phyloP scores from a whole-genome alignment of 208 protist species.

The Acanthamoeba lenticulata region DNA sequence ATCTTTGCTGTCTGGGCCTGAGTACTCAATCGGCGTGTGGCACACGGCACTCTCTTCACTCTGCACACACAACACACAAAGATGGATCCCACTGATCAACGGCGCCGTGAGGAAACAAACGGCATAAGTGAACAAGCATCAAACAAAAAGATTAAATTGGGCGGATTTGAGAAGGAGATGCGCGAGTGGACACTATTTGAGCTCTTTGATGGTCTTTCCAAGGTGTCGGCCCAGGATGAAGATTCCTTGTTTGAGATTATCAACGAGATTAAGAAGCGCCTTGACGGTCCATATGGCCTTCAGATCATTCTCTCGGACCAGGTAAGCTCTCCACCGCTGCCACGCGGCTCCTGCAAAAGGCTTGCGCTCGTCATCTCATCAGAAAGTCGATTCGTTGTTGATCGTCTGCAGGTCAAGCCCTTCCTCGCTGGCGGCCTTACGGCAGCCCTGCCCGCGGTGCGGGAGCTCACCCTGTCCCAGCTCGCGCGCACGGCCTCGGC shows the following conservation, averaged over 20 bases:
- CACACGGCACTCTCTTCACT: no score
- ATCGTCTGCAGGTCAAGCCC: background rate
- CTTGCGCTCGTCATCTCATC: background rate
- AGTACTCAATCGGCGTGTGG: no score
- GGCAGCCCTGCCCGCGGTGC: background rate
- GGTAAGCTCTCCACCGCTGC: background rate
- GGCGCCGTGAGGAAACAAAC: background rate
- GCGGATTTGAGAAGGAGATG: background rate
- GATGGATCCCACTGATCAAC: no score
- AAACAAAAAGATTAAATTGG: background rate
- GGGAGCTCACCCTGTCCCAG: slow-evolving; percentile 27
- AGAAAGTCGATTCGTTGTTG: background rate
- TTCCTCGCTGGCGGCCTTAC: background rate
- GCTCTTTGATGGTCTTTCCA: background rate
- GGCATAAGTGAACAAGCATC: background rate
- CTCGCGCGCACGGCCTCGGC: background rate
- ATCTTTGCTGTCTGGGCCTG: no score
- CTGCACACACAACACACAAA: no score
- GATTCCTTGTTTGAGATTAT: background rate
- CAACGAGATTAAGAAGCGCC: background rate
- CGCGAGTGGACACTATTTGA: slow-evolving; percentile 1
- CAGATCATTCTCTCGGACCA: slow-evolving; percentile 26
- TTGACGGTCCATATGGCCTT: background rate
- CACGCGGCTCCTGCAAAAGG: background rate
- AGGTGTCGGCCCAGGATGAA: background rate